Base-by-base conservation (phyloP, 306 rosid genomes). In the Vigna unguiculata region DNA sequence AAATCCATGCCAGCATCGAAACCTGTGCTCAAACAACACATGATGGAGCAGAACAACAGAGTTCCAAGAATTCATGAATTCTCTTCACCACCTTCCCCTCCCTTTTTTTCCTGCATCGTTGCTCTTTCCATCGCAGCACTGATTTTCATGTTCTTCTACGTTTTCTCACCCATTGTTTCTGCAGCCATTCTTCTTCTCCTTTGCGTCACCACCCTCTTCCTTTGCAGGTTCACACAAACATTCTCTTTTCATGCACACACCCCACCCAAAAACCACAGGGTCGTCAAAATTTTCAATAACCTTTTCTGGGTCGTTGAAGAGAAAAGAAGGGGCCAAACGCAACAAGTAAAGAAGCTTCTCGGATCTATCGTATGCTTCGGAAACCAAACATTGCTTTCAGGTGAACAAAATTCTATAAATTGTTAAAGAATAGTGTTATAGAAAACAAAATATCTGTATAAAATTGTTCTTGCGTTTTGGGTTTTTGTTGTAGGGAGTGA, bases 1-100 rank as follows among this genome's bases (percentile, higher is more conserved):
- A 43, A 43, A 12, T 4, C 4, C 58, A 58, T 22, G 43, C 7
- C 4, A 58, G 46, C 69, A 58, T 19, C 14, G 38, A 61, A 49
- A 14, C n/a, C 12, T 36, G 2, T 21, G 17, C 30, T 22, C 11
- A 38, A 75, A 52, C 45, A 65, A 40, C 74, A 22, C 62, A 22
- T 3, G 16, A 79, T 71, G 83, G 76, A 69, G 30, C 43, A 69
- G 62, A 46, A 22, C 28, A 69, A 16, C 7, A 25, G 53, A 21
- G 21, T 20, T 14, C 17, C 2, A 16, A 46, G 43, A 69, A 48
- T 17, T 13, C 43, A 60, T 7, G 59, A 6, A 45, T 19, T 48
- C 7, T 36, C 71, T 8, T 7, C 25, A 17, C 64, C 77, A 24
- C 77, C 82, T 60, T 61, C 63, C 3, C 83, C 78, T 71, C 67